Conservation (phyloP, 2,329 filamentous ascomycete species). For the Amylocarpus encephaloides region DNA sequence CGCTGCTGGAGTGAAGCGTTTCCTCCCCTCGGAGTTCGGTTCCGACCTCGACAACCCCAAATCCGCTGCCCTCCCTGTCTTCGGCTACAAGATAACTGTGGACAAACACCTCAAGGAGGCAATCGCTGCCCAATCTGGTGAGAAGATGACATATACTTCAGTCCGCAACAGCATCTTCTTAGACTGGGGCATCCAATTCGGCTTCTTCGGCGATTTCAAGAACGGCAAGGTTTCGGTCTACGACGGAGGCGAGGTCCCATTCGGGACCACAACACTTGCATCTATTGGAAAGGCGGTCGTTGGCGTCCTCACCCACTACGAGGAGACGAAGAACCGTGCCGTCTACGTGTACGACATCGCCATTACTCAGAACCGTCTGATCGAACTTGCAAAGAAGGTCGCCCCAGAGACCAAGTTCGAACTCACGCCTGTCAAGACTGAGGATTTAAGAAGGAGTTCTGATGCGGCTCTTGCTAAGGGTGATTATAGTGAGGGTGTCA, state of each 20-base stretch:
- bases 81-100: slow-evolving; percentile 42
- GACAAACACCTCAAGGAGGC: slow-evolving; percentile 38
- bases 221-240: slow-evolving; percentile 38
- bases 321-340: slow-evolving; percentile 46
- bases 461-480: slow-evolving; percentile 23
- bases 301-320: slow-evolving; percentile 41
- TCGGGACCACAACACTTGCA: slow-evolving; percentile 43
- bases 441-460: slow-evolving; percentile 15
- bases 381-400: slow-evolving; percentile 32
- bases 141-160: slow-evolving; percentile 46
- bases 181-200: slow-evolving; percentile 44
- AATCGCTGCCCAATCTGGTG: slow-evolving; percentile 31
- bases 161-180: slow-evolving; percentile 51
- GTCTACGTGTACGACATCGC: slow-evolving; percentile 41
- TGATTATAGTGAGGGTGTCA: slow-evolving; percentile 27
- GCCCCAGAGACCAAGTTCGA: slow-evolving; percentile 28
- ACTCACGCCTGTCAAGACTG: slow-evolving; percentile 11
- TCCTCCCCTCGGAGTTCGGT: slow-evolving; percentile 54
- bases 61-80: slow-evolving; percentile 42
- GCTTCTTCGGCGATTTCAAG: slow-evolving; percentile 41
- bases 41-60: slow-evolving; percentile 35
- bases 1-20: slow-evolving; percentile 52
- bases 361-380: slow-evolving; percentile 39
- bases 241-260: slow-evolving; percentile 43
- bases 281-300: slow-evolving; percentile 43